A percentile compares a stretch with the other conserved stretches of the same genome.
Conservation (phyloP, 768 basidiomycete species). For the Tubosaeta sp. region DNA sequence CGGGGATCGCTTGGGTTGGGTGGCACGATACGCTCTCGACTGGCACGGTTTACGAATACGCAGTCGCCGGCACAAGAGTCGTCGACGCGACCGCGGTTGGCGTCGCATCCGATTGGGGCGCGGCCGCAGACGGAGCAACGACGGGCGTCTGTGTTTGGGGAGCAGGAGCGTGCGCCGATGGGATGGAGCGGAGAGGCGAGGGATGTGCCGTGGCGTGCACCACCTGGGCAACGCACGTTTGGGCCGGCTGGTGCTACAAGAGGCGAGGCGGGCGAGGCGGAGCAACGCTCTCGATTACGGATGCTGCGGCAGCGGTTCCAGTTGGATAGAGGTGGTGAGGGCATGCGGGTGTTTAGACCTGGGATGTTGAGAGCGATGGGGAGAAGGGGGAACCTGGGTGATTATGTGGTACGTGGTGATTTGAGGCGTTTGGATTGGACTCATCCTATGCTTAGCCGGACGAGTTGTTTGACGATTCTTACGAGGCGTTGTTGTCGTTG, state of each 20-base stretch:
- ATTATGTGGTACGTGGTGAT: constrained; percentile 48
- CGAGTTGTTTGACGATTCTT: constrained; percentile 72
- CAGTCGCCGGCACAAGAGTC: constrained; percentile 13
- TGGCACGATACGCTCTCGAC: constrained; percentile 24
- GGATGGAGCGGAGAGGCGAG: constrained; percentile 14
- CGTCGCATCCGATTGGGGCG: constrained; percentile 23
- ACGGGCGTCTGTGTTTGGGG: constrained; percentile 6
- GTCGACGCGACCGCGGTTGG: constrained; percentile 19
- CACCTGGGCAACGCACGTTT: constrained; percentile 15
- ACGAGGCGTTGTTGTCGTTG: constrained; percentile 62
- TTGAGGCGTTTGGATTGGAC: neutral
- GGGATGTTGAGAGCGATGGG: constrained; percentile 21
- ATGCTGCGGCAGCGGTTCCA: constrained; percentile 27
- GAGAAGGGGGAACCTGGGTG: constrained; percentile 33
- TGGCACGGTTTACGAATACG: constrained; percentile 20
- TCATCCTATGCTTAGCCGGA: constrained; percentile 47
- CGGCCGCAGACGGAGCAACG: constrained; percentile 20
- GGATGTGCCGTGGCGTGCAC: constrained; percentile 22
- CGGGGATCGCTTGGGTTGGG: constrained; percentile 19
- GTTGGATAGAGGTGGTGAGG: constrained; percentile 21
- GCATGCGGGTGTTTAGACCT: constrained; percentile 19
- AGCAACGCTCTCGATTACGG: constrained; percentile 22
- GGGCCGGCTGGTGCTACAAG: constrained; percentile 1
- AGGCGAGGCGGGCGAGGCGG: constrained; percentile 12
- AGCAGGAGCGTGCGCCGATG: neutral